phyloP scores from a whole-genome alignment of 2,329 filamentous ascomycete genomes.

The Ceratocystis destructans region DNA sequence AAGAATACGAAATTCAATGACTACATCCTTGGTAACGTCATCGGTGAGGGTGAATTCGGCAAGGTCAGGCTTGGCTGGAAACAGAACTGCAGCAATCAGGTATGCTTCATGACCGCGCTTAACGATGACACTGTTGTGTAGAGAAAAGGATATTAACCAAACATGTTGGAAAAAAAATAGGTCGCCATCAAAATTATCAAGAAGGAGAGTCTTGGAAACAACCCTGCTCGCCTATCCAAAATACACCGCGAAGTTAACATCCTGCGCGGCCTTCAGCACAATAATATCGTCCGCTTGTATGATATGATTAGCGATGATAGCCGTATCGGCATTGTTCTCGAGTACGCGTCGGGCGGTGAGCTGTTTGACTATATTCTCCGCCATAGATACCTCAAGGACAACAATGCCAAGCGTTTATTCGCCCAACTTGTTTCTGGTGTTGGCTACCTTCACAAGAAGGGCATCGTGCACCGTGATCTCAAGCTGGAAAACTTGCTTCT shows the following conservation, averaged over 20 bases:
- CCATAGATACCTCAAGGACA: conserved; percentile 90
- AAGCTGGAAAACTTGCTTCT: conserved; percentile 93
- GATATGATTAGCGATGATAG: conserved; percentile 98
- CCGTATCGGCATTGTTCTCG: conserved; percentile 94
- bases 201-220: conserved; percentile 74
- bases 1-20: conserved; percentile 86
- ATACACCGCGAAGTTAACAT: conserved; percentile 97
- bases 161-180: conserved; percentile 29
- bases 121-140: not conserved
- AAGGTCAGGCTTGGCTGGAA: conserved; percentile 99
- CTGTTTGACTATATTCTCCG: conserved; percentile 97
- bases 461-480: conserved; percentile 91
- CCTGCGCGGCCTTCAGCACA: conserved; percentile 72
- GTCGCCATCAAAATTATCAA: conserved; percentile 98
- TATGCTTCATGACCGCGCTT: conserved; percentile 26
- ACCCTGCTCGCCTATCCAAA: conserved; percentile 81
- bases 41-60: conserved; percentile 95
- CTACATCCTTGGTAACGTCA: conserved; percentile 87
- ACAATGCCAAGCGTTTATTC: conserved; percentile 77
- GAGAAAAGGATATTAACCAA: not conserved
- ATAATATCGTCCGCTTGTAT: conserved; percentile 91
- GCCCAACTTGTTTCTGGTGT: conserved; percentile 93
- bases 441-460: conserved; percentile 95
- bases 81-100: conserved; percentile 77
- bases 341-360: conserved; percentile 95